Evolutionary conservation across 2,329 filamentous ascomycete genomes (phyloP).

Genomic region (Ophiocordyceps sinensis): DNA sequence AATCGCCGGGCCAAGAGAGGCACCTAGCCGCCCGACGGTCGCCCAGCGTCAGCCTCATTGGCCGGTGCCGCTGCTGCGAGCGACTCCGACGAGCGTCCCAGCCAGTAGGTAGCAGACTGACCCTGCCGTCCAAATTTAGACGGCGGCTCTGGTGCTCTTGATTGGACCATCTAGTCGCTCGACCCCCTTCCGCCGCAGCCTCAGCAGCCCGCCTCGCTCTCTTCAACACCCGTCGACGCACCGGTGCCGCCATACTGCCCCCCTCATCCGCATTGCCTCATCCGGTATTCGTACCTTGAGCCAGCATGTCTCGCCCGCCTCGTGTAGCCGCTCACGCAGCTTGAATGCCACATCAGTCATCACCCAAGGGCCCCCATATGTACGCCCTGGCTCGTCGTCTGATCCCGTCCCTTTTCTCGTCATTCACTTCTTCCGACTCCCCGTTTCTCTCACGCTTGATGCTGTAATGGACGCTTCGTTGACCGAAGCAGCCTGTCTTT

Average conservation of each 20-base stretch:
- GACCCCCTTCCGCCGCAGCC: background rate
- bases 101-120: conserved; percentile 12
- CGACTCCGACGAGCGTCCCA: conserved; percentile 9
- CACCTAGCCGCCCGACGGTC: conserved; percentile 12
- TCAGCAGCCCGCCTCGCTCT: too few species aligned
- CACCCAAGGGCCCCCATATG: conserved; percentile 12
- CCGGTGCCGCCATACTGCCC: conserved; percentile 1
- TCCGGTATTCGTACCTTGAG: conserved; percentile 6
- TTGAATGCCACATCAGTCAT: conserved; percentile 4
- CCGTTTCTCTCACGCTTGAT: conserved; percentile 5
- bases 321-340: conserved; percentile 13
- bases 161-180: conserved; percentile 16
- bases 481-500: conserved; percentile 30
- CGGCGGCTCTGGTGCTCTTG: conserved; percentile 5
- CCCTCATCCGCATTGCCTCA: conserved; percentile 3
- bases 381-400: conserved; percentile 12
- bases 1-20: conserved; percentile 6
- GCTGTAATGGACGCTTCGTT: conserved; percentile 24
- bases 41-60: conserved; percentile 7
- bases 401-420: conserved; percentile 11
- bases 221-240: background rate
- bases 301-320: conserved; percentile 11
- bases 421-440: conserved; percentile 19
- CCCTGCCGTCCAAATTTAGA: conserved; percentile 22
- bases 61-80: conserved; percentile 6